Conservation (phyloP, 139 green algal species). For the Coelastrella sp. region DNA sequence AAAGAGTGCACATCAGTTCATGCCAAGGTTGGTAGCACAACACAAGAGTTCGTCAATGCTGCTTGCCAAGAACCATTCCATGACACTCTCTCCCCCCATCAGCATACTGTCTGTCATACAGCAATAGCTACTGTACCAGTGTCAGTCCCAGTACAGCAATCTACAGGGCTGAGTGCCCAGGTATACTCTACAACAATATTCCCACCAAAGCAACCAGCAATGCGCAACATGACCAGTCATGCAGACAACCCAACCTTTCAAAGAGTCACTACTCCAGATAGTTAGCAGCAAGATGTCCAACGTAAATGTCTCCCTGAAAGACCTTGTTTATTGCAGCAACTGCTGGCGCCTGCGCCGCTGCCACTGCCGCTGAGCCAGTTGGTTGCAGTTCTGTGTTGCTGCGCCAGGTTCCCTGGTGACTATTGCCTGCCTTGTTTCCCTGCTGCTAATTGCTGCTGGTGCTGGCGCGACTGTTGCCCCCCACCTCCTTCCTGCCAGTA, state of each 20-base stretch:
- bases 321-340: background rate
- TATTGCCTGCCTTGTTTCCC: background rate
- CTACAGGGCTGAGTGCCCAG: background rate
- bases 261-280: background rate
- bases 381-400: background rate
- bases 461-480: no score
- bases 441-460: background rate
- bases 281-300: background rate
- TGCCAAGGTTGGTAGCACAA: no score
- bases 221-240: background rate
- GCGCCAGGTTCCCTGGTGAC: background rate
- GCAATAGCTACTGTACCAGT: background rate
- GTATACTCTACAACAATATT: background rate
- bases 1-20: no score
- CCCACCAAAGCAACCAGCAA: background rate
- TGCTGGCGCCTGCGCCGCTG: background rate
- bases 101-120: background rate
- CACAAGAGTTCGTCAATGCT: no score
- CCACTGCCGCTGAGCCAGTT: background rate
- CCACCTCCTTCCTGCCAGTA: no score
- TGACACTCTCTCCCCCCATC: no score
- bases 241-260: no score
- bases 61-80: no score
- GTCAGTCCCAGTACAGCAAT: background rate
- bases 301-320: background rate